Conservation (phyloP, 2,329 filamentous ascomycete species). For the Acephala macrosclerotiorum region DNA sequence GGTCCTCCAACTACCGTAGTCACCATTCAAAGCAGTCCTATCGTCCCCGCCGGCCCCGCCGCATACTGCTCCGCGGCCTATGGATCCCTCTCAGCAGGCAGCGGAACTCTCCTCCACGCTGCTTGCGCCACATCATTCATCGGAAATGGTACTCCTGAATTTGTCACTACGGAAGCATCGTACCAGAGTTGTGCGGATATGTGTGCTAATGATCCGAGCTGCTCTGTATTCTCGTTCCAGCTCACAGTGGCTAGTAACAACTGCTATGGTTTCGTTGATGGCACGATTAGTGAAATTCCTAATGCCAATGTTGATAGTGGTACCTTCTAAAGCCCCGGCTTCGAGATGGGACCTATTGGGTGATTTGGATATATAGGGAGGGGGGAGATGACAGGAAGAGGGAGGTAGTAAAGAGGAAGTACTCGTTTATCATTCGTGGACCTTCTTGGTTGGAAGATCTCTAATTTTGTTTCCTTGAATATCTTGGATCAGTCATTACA, state of each 20-base stretch:
- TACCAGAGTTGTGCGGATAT: conserved; percentile 6
- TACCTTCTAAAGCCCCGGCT: background rate
- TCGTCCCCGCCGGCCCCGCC: background rate
- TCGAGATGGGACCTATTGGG: background rate
- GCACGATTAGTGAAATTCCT: background rate
- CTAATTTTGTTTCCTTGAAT: background rate
- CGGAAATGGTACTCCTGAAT: background rate
- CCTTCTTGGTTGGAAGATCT: background rate
- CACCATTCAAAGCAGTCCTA: background rate
- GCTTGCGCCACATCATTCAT: background rate
- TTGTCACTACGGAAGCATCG: background rate
- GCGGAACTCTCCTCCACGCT: background rate
- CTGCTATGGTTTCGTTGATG: background rate
- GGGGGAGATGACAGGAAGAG: background rate
- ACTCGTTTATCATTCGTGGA: background rate
- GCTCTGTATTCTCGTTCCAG: conserved; percentile 1
- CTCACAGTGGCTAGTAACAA: background rate
- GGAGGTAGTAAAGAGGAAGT: background rate
- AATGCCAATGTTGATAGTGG: conserved; percentile 1
- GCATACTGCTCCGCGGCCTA: background rate
- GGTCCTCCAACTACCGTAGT: conserved; percentile 8
- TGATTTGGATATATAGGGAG: background rate
- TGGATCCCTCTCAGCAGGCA: background rate
- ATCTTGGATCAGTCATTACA: background rate
- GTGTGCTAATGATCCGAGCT: background rate